phyloP scores from a whole-genome alignment of 345 rosid genomes.

The Dimocarpus longan region DNA sequence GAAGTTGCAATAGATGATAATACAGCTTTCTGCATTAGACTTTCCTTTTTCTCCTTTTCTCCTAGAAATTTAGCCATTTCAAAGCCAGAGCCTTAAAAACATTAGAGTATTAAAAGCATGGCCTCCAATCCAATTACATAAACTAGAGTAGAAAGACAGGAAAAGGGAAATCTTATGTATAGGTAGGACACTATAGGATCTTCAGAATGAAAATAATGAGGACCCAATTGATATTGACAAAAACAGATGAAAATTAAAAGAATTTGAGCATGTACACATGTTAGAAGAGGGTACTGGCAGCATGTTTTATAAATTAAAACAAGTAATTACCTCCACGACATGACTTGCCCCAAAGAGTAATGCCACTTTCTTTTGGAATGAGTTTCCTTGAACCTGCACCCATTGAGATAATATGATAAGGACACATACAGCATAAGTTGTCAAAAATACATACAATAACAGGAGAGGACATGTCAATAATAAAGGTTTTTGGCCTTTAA shows the following conservation, averaged over 20 bases:
- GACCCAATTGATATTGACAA: not conserved
- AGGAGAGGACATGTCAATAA: not conserved
- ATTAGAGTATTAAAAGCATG: not conserved
- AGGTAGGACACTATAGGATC: not conserved
- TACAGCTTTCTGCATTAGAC: not conserved
- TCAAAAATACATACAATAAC: slow-evolving; percentile 5
- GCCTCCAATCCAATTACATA: not conserved
- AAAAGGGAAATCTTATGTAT: not conserved
- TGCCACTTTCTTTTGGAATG: slow-evolving; percentile 94
- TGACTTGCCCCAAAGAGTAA: slow-evolving; percentile 80
- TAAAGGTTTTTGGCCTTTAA: slow-evolving; percentile 1
- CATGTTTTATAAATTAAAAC: slow-evolving; percentile 7
- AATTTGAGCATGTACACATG: not conserved
- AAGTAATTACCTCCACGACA: slow-evolving; percentile 66
- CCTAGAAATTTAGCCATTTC: not conserved
- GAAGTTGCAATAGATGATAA: not conserved
- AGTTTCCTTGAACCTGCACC: slow-evolving; percentile 86
- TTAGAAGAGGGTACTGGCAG: slow-evolving; percentile 2
- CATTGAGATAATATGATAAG: slow-evolving; percentile 18
- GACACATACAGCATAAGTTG: not conserved
- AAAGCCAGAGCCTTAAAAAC: not conserved
- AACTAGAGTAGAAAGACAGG: not conserved
- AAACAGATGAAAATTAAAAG: not conserved
- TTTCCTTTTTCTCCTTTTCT: not conserved
- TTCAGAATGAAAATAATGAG: not conserved